These are phyloP conservation scores for Phytophthora sp. DNA, from an alignment of 352 stramenopile genomes.

Conservation along the genomic window DNA sequence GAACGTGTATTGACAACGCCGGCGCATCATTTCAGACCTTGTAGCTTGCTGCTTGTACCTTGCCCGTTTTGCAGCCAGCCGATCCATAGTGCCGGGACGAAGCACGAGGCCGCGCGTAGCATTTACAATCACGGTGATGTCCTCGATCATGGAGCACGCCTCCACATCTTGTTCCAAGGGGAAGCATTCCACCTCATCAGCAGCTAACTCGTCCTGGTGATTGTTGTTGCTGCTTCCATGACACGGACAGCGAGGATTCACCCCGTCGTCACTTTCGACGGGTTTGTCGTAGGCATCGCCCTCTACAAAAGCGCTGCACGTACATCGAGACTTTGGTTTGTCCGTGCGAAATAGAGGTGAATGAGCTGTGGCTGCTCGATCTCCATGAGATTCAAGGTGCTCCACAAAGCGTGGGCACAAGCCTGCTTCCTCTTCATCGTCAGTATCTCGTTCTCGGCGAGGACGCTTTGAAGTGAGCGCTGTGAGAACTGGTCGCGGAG, in stretches of 20 bases:
- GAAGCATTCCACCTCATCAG: neutral
- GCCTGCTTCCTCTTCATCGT: conserved; percentile 5
- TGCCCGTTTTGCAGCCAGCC: conserved; percentile 20
- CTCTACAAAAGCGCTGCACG: neutral
- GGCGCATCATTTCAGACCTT: conserved; percentile 66
- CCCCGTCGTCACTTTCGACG: neutral
- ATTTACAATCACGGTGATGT: conserved; percentile 66
- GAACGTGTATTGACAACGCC: conserved; percentile 54
- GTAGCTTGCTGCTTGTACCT: conserved; percentile 22
- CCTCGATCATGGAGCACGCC: neutral
- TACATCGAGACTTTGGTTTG: conserved; percentile 7
- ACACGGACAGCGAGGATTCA: neutral
- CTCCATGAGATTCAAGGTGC: conserved; percentile 21
- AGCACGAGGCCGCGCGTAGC: conserved; percentile 44
- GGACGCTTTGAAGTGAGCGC: conserved; percentile 7
- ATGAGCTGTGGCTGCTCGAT: conserved; percentile 6
- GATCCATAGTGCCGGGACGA: conserved; percentile 33
- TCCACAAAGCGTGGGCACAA: conserved; percentile 28
- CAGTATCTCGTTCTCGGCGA: conserved; percentile 4
- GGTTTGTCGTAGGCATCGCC: neutral
- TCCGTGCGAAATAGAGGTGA: conserved; percentile 23
- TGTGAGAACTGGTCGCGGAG: conserved; percentile 16
- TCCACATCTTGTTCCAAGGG: neutral
- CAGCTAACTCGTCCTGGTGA: conserved; percentile 21
- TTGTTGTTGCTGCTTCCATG: conserved; percentile 24